Evolutionary conservation across 2,329 filamentous ascomycete species (phyloP).

Genomic region (Diaporthe sp.): DNA sequence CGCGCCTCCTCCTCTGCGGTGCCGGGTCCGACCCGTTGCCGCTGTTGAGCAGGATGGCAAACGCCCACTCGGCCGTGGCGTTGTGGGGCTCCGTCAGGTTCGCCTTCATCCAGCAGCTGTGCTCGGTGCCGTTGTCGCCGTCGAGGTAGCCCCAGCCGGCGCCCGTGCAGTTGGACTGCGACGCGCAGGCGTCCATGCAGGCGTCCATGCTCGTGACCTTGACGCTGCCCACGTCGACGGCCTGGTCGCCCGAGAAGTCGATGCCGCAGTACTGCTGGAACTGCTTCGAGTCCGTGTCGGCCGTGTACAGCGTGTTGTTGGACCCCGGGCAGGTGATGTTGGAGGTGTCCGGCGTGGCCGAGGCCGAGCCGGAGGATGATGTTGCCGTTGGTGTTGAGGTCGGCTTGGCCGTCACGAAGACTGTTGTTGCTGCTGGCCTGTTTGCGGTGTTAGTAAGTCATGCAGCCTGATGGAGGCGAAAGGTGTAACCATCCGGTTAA

Average conservation of each 20-base stretch:
- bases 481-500: background rate
- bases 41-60: conserved; percentile 65
- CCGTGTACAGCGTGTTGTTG: conserved; percentile 49
- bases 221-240: conserved; percentile 52
- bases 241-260: conserved; percentile 47
- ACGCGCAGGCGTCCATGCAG: conserved; percentile 61
- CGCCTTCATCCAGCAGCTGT: conserved; percentile 61
- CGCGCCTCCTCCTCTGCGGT: background rate
- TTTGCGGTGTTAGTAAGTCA: background rate
- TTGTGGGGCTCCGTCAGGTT: conserved; percentile 51
- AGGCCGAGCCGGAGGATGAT: conserved; percentile 37
- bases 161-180: conserved; percentile 55
- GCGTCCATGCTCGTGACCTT: conserved; percentile 57
- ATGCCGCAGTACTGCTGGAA: conserved; percentile 48
- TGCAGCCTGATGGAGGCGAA: background rate
- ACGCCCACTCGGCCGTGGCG: conserved; percentile 57
- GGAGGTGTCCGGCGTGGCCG: conserved; percentile 39
- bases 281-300: conserved; percentile 40
- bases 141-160: conserved; percentile 61
- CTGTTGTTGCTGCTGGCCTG: conserved; percentile 33
- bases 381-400: conserved; percentile 38
- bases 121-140: conserved; percentile 55
- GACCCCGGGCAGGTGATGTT: conserved; percentile 42
- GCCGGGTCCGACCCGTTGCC: background rate
- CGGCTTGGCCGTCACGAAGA: conserved; percentile 21